phyloP scores from a whole-genome alignment of 2,329 filamentous ascomycete genomes.

The Albifimbria verrucaria region DNA sequence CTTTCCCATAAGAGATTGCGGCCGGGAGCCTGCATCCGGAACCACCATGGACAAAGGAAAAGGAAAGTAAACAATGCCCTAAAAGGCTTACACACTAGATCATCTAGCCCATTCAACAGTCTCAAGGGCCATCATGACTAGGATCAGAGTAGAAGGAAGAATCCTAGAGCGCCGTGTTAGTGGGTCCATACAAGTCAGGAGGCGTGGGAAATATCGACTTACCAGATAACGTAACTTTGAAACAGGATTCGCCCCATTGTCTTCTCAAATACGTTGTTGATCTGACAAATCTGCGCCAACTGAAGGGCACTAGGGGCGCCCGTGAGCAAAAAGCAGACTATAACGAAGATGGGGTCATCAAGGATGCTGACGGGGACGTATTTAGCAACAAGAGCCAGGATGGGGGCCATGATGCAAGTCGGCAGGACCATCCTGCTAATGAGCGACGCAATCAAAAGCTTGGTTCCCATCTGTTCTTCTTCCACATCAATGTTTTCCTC shows the following conservation, averaged over 20 bases:
- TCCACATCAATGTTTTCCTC: conserved; percentile 64
- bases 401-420: conserved; percentile 85
- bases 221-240: conserved; percentile 87
- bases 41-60: not conserved
- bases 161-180: no score
- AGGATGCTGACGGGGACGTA: conserved; percentile 90
- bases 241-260: conserved; percentile 92
- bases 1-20: no score
- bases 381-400: conserved; percentile 84
- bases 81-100: not conserved
- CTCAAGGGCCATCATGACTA: conserved; percentile 89
- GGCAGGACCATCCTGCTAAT: conserved; percentile 90
- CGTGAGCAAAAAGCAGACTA: conserved; percentile 94
- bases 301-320: conserved; percentile 92
- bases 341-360: conserved; percentile 95
- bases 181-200: no score
- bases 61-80: conserved; percentile 3
- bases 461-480: conserved; percentile 65
- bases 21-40: no score
- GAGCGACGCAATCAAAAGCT: conserved; percentile 80
- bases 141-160: conserved; percentile 82
- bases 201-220: no score
- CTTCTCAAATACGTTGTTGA: conserved; percentile 93
- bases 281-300: conserved; percentile 95
- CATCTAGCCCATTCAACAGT: conserved; percentile 81